Base-by-base conservation (phyloP, 306 rosid genomes). In the Vicia villosa region DNA sequence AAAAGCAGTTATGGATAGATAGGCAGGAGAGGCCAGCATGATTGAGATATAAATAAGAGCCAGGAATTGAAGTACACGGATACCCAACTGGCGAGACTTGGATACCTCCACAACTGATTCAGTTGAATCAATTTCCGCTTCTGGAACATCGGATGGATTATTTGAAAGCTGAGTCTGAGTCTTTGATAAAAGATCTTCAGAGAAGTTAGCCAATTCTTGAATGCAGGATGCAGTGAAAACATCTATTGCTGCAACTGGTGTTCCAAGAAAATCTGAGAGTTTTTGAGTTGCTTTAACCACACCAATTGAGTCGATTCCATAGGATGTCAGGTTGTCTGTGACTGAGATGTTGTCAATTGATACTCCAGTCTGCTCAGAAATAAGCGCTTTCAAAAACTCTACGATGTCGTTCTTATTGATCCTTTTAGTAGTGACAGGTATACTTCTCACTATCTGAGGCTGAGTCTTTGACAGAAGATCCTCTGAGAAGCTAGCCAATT, bases 261-360 rank as follows among this genome's bases (percentile, higher is more conserved):
- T 83, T 38, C 96, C 96, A 7, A 89, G 85, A 74, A 92, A 92
- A 80, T 90, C 86, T 1, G 98, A 92, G 65, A 92, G 96, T 49
- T 90, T 89, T 74, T 92, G 93, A 67, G 93, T 88, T 57, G 93
- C 96, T 79, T 91, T 86, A 52, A 92, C 96, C 61, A 92, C 98
- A 17, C 91, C 93, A 75, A 90, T 82, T 17, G 98, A 92, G 63
- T 92, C 98, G 16, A 90, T 83, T 58, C 98, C 98, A 63, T 86
- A 92, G 5, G 89, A 80, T 19, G 82, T 75, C 16, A 92, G 77
- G 78, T 84, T 86, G 69, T 86, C 95, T 8, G 88, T 86, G 64
- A 77, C 70, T 63, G 90, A 82, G 65, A 92, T 88, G 62, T 79
- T 78, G 69, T 60, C 74, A 49, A 77, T 26, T 28, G 93, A 50